These are phyloP conservation scores for Podospora anserina DNA, from an alignment of 495 filamentous ascomycete species.

Conservation along the genomic window DNA sequence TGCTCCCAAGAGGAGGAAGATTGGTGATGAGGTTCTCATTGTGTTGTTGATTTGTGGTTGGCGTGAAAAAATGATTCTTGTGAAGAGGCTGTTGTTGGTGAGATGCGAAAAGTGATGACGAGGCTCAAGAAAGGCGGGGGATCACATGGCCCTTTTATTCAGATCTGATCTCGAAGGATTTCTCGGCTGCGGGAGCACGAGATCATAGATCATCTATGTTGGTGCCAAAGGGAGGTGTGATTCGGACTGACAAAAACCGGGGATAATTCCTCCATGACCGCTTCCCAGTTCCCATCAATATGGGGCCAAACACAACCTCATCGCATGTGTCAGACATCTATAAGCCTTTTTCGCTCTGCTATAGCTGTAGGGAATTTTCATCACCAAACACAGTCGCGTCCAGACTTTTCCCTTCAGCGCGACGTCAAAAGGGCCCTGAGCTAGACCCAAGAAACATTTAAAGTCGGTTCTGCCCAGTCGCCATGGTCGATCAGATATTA, in stretches of 20 bases:
- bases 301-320: background rate
- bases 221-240: background rate
- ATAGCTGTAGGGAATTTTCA: background rate
- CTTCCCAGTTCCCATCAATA: background rate
- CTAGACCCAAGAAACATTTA: background rate
- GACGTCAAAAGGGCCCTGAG: background rate
- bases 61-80: background rate
- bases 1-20: background rate
- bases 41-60: background rate
- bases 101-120: background rate
- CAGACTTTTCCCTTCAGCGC: too few species aligned
- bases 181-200: background rate
- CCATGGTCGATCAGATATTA: slow-evolving; percentile 4
- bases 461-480: slow-evolving; percentile 10
- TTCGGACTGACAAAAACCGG: background rate
- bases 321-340: background rate
- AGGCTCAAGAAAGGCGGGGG: background rate
- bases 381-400: background rate
- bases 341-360: background rate
- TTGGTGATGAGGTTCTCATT: background rate
- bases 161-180: background rate
- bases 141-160: background rate
- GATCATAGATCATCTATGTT: background rate
- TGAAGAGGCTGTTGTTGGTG: background rate
- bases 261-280: background rate